These are phyloP conservation scores for Fusarium sulawesiense DNA, from an alignment of 2,329 filamentous ascomycete genomes.

Conservation along the genomic window DNA sequence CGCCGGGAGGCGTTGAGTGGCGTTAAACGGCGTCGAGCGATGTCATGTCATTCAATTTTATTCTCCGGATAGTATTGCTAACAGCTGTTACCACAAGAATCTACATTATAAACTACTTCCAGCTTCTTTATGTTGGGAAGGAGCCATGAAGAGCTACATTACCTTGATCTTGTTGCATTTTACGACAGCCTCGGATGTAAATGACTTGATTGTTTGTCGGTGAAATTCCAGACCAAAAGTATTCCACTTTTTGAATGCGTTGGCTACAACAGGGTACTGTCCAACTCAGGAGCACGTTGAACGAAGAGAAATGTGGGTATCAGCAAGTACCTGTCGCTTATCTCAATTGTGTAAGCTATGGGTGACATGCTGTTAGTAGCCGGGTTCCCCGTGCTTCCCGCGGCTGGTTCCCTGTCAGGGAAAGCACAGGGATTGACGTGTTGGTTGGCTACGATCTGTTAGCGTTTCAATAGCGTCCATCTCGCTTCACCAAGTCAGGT, in stretches of 20 bases:
- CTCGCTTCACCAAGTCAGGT: background rate
- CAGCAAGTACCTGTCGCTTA: fast-evolving
- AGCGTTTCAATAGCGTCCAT: background rate
- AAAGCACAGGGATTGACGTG: background rate
- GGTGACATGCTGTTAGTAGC: background rate
- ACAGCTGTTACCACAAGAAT: too few relatives aligned
- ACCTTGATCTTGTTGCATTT: too few relatives aligned
- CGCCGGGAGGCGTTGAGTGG: too few relatives aligned
- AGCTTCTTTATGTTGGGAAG: too few relatives aligned
- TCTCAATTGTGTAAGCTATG: fast-evolving
- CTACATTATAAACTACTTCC: too few relatives aligned
- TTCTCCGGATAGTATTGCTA: too few relatives aligned
- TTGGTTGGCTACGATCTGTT: background rate
- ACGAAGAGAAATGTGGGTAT: background rate
- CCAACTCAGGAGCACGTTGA: background rate
- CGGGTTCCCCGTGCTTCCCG: background rate
- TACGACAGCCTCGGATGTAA: too few relatives aligned
- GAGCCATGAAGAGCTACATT: too few relatives aligned
- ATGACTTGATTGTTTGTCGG: background rate
- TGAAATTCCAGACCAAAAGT: background rate
- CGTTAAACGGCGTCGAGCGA: too few relatives aligned
- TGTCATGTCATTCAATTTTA: too few relatives aligned
- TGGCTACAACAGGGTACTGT: background rate
- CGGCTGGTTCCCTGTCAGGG: fast-evolving
- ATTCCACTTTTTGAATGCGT: background rate